A percentile compares a stretch with the other conserved stretches of the same genome.
These are phyloP conservation scores for Botrytis pseudocinerea DNA, from an alignment of 2,329 filamentous ascomycete species.

Conservation along the genomic window DNA sequence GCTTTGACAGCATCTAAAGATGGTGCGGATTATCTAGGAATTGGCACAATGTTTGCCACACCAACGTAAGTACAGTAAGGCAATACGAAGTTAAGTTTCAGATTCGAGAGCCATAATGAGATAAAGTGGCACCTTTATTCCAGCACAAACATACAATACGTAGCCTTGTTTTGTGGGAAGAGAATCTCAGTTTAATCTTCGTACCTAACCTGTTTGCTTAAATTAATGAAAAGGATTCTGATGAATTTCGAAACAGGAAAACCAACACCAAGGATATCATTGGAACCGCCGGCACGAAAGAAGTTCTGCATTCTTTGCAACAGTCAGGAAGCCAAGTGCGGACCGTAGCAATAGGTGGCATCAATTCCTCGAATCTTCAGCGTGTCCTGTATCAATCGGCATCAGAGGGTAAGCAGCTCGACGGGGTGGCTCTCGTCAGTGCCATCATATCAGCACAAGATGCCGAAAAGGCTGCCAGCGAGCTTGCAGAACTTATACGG, in stretches of 20 bases:
- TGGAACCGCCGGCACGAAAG: conserved; percentile 68
- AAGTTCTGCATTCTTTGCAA: conserved; percentile 62
- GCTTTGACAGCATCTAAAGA: conserved; percentile 68
- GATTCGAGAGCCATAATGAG: not conserved
- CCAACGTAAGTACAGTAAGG: conserved; percentile 56
- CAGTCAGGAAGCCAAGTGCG: conserved; percentile 46
- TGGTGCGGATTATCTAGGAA: conserved; percentile 88
- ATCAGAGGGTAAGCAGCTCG: conserved; percentile 57
- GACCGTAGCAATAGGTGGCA: conserved; percentile 85
- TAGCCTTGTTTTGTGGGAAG: not conserved
- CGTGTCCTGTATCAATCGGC: conserved; percentile 71
- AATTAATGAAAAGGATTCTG: not conserved
- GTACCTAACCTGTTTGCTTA: not conserved
- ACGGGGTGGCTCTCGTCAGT: conserved; percentile 86
- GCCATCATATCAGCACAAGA: conserved; percentile 76
- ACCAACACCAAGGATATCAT: conserved; percentile 83
- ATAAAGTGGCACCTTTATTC: not conserved
- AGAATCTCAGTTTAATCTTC: not conserved
- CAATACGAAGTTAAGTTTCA: not conserved
- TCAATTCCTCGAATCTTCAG: conserved; percentile 75
- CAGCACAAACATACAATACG: not conserved
- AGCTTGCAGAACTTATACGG: conserved; percentile 58
- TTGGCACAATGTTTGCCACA: conserved; percentile 88
- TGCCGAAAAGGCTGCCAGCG: conserved; percentile 61
- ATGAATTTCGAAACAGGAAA: conserved; percentile 56